phyloP scores from a whole-genome alignment of 2,329 filamentous ascomycete genomes.

The Fusarium fracticaudum region DNA sequence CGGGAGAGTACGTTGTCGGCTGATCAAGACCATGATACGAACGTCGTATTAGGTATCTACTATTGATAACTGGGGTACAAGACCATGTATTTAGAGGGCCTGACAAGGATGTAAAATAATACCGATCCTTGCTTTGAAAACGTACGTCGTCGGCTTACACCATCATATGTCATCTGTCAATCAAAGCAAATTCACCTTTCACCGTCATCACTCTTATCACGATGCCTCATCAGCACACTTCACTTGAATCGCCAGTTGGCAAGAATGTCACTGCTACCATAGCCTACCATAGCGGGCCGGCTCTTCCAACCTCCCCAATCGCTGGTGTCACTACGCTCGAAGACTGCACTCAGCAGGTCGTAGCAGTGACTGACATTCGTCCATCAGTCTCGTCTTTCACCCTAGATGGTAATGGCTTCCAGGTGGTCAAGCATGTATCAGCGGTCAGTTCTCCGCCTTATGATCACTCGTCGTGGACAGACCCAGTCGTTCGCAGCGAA shows the following conservation, averaged over 20 bases:
- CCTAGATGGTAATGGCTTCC: background rate
- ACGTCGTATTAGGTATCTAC: rapidly evolving
- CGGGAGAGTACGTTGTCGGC: rapidly evolving
- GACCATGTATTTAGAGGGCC: rapidly evolving
- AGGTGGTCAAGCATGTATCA: background rate
- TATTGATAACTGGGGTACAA: rapidly evolving
- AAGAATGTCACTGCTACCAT: background rate
- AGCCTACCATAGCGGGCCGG: background rate
- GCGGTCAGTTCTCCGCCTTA: background rate
- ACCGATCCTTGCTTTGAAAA: rapidly evolving
- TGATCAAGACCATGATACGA: rapidly evolving
- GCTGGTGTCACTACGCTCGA: background rate
- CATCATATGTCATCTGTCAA: too few relatives aligned
- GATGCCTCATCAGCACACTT: background rate
- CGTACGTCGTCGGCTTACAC: rapidly evolving
- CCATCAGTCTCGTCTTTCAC: background rate
- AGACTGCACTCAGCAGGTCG: background rate
- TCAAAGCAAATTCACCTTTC: background rate
- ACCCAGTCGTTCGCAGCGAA: background rate
- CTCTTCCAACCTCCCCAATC: background rate
- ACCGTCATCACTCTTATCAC: background rate
- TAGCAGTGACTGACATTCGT: background rate
- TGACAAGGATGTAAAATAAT: rapidly evolving
- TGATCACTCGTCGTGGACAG: background rate
- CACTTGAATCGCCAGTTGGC: background rate